Percentiles rank a stretch among this genome's conserved stretches.
phyloP scores from a whole-genome alignment of 2,329 filamentous ascomycete genomes.

The Didymella segeticola region DNA sequence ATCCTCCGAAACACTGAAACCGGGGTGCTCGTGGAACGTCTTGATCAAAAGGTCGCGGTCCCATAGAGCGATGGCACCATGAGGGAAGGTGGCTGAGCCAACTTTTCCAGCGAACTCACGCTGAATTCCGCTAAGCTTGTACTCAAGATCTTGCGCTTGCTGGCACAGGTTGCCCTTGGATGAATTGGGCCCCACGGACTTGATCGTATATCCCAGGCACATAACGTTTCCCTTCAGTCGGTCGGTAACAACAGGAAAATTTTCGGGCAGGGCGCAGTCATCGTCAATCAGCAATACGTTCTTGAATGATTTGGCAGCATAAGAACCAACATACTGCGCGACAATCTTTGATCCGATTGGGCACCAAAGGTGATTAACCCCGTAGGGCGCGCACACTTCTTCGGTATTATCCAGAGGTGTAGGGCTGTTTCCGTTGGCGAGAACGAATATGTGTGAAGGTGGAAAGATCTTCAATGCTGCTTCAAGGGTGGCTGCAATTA shows the following conservation, averaged over 20 bases:
- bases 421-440: slow-evolving; percentile 58
- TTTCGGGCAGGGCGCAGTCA: slow-evolving; percentile 56
- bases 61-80: slow-evolving; percentile 60
- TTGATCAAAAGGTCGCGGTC: slow-evolving; percentile 54
- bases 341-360: slow-evolving; percentile 59
- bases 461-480: slow-evolving; percentile 57
- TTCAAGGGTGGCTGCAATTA: slow-evolving; percentile 53
- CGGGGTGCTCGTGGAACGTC: slow-evolving; percentile 58
- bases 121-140: slow-evolving; percentile 58
- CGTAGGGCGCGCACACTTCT: slow-evolving; percentile 52
- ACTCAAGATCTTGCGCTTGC: slow-evolving; percentile 61
- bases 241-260: slow-evolving; percentile 57
- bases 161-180: slow-evolving; percentile 37
- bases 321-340: slow-evolving; percentile 58
- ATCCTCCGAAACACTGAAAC: slow-evolving; percentile 59
- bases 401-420: slow-evolving; percentile 58
- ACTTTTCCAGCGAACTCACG: slow-evolving; percentile 54
- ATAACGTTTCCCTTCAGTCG: slow-evolving; percentile 51
- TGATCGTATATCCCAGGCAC: slow-evolving; percentile 56
- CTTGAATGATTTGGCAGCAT: slow-evolving; percentile 54
- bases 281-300: slow-evolving; percentile 59
- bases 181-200: slow-evolving; percentile 15
- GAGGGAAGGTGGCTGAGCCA: slow-evolving; percentile 58
- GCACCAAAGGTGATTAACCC: slow-evolving; percentile 58
- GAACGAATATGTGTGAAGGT: slow-evolving; percentile 54